Base-by-base conservation (phyloP, 768 basidiomycete genomes). In the Suillus subluteus region DNA sequence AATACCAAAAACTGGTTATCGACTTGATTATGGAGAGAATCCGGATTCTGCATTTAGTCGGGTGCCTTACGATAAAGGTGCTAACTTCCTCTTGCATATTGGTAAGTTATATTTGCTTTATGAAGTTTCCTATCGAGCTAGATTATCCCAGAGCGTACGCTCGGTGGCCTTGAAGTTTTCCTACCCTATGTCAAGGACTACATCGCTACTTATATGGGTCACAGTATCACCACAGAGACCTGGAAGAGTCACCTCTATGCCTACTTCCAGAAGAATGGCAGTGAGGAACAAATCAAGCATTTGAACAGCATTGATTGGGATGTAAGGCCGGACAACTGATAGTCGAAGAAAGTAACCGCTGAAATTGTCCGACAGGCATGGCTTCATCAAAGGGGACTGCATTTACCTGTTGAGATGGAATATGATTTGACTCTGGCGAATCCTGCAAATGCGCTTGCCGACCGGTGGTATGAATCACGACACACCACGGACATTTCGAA, bases 261-360 rank as follows among this genome's bases (percentile, higher is more conserved):
- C 21, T 89, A 83, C 76, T 89, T 82, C 70, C 71, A 76, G 62
- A 74, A 74, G 50, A 72, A 82, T 63, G 81, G 81, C 26, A 78
- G 77, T 3, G 70, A 79, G 61, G 81, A 83, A 68, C 83, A 85
- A 72, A 73, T 86, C 65, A 78, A 56, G 79, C 78, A 7, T 77
- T n/a, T 89, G n/a, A 75, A 87, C 68, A 78, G 75, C 56, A 78
- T 89, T 56, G 80, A 88, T 65, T 89, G 87, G 87, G 75, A 88
- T 67, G 88, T 87, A 66, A 69, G 84, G 74, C 15, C 6, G 5
- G 16, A 30, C 15, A 23, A 35, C 41, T 32, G 13, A n/a, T 43
- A 21, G 11, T 18, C 15, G 18, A 12, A 21, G 40, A 32, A 40
- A 30, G 6, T 30, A 21, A 37, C 6, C 44, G 2, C 37, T 32